phyloP scores from a whole-genome alignment of 2,329 filamentous ascomycete species.

The Thermothelomyces thermophilus region DNA sequence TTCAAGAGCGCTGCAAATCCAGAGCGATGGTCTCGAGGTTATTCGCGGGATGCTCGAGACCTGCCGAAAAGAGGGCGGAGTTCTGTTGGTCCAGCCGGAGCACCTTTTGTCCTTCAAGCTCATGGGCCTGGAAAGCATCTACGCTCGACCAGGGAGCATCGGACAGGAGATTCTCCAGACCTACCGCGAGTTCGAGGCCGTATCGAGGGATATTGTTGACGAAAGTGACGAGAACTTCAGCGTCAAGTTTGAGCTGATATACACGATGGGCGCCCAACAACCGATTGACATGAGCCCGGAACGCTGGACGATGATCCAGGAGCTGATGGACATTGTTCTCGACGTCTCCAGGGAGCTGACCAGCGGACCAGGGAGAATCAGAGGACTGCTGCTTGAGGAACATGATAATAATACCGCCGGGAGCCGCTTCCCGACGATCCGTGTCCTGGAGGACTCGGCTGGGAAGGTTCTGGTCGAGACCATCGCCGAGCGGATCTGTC shows the following conservation, averaged over 20 bases:
- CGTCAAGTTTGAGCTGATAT: conserved; percentile 50
- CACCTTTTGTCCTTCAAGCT: conserved; percentile 60
- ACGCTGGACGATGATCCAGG: conserved; percentile 51
- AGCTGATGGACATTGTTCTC: conserved; percentile 41
- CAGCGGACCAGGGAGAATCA: conserved; percentile 36
- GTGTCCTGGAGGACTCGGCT: conserved; percentile 38
- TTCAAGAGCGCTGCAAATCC: conserved; percentile 42
- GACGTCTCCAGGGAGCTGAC: conserved; percentile 27
- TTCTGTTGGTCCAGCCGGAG: conserved; percentile 57
- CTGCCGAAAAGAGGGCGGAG: conserved; percentile 38
- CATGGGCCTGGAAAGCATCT: conserved; percentile 50
- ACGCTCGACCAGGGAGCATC: conserved; percentile 35
- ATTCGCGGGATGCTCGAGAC: conserved; percentile 34
- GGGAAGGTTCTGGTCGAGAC: conserved; percentile 26
- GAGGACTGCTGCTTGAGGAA: conserved; percentile 34
- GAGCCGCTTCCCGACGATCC: conserved; percentile 42
- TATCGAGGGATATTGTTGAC: conserved; percentile 56
- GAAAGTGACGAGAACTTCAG: conserved; percentile 54
- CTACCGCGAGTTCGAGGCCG: conserved; percentile 43
- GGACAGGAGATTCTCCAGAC: conserved; percentile 44
- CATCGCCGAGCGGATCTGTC: conserved; percentile 38
- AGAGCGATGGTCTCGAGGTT: conserved; percentile 28
- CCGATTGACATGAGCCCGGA: conserved; percentile 47
- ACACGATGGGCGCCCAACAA: conserved; percentile 44
- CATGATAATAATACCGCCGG: conserved; percentile 26